Base-by-base conservation (phyloP, 1,139 yeast species). In the Nakaseomyces uthaithaninus region DNA sequence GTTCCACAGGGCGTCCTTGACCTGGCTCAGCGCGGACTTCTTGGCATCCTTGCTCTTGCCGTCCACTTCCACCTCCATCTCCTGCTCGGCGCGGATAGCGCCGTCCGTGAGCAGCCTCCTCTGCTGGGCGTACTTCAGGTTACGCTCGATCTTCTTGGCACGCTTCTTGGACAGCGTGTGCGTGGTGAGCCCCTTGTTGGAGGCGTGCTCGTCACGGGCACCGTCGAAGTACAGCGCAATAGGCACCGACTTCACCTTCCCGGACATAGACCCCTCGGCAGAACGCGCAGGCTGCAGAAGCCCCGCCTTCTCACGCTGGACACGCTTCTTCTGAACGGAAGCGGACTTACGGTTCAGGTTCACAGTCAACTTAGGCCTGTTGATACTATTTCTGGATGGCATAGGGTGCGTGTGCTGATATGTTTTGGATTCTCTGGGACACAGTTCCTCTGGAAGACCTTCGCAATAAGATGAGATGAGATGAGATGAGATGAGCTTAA, bases 361-460 rank as follows among this genome's bases (percentile, higher is more conserved):
- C 34, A 75, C 66, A 50, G 75, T 74, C 51, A 74, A 75, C 63
- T 80, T 82, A 41, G 93, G 94, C 62, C 79, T 83, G 63, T 85
- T 85, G 51, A 84, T 71, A 40, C 86, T 73, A 68, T 83, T 82
- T 65, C 74, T 80, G 19, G 87, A 78, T 33, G 93, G 89, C 94
- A 83, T 83, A 33, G n/a, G n/a, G n/a, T n/a, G n/a, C n/a, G n/a
- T 22, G 44, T 30, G 11, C 14, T 25, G 18, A 7, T 27, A 14
- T 27, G 14, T 20, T 18, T 10, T 5, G 7, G 9, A n/a, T n/a
- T n/a, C n/a, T n/a, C n/a, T n/a, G n/a, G n/a, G n/a, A n/a, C n/a
- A n/a, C n/a, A n/a, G n/a, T n/a, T n/a, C n/a, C n/a, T n/a, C n/a
- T n/a, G n/a, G n/a, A n/a, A n/a, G n/a, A n/a, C n/a, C n/a, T n/a